Percentiles rank a stretch among this genome's conserved stretches.
These are phyloP conservation scores for Nectriaceae sp. DNA, from an alignment of 2,329 filamentous ascomycete species.

Conservation along the genomic window DNA sequence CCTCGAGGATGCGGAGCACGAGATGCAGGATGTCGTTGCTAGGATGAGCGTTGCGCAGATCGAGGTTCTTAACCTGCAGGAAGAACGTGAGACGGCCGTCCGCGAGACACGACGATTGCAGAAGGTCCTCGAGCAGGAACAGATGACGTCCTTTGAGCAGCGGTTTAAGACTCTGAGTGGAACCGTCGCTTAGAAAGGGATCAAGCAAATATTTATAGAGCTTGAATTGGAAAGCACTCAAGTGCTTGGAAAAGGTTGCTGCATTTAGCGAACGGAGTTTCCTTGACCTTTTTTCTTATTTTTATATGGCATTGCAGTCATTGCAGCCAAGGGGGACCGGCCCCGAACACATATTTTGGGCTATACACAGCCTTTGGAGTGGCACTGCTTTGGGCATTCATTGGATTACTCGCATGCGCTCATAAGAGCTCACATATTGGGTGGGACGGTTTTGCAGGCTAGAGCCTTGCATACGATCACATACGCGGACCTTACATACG, in stretches of 20 bases:
- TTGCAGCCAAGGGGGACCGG: slow-evolving; percentile 9
- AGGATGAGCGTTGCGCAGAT: slow-evolving; percentile 82
- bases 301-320: slow-evolving; percentile 17
- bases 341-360: slow-evolving; percentile 7
- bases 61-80: slow-evolving; percentile 78
- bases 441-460: slow-evolving; percentile 5
- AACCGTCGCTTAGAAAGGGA: slow-evolving; percentile 18
- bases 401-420: slow-evolving; percentile 16
- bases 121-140: slow-evolving; percentile 64
- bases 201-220: slow-evolving; percentile 9
- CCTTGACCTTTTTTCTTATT: slow-evolving; percentile 26
- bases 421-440: slow-evolving; percentile 14
- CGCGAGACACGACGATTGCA: slow-evolving; percentile 71
- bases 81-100: slow-evolving; percentile 72
- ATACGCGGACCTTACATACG: slow-evolving; percentile 11
- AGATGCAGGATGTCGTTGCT: slow-evolving; percentile 81
- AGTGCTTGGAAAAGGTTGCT: slow-evolving; percentile 19
- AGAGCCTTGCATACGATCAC: slow-evolving; percentile 1
- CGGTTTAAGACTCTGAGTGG: slow-evolving; percentile 38
- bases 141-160: slow-evolving; percentile 51
- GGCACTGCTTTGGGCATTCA: slow-evolving; percentile 13
- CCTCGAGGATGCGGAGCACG: slow-evolving; percentile 57
- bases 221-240: slow-evolving; percentile 12
- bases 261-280: slow-evolving; percentile 43
- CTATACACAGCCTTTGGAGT: slow-evolving; percentile 14